These are phyloP conservation scores for Peribolospora baueri DNA, from an alignment of 768 basidiomycete genomes.

Conservation along the genomic window DNA sequence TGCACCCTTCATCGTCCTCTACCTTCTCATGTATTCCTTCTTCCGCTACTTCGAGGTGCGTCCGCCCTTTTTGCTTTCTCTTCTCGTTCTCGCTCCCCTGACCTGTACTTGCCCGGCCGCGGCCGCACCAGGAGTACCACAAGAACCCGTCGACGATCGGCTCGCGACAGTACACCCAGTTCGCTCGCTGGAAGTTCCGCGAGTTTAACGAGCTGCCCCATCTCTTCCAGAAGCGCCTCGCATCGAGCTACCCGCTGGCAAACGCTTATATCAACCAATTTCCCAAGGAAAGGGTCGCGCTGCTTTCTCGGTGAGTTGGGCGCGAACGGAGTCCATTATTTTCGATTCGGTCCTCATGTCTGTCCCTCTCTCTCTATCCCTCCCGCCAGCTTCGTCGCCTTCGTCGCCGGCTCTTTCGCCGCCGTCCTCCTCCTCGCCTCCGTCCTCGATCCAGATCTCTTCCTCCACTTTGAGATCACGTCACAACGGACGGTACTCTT, in stretches of 20 bases:
- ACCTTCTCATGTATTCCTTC: constrained; percentile 93
- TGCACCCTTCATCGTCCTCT: constrained; percentile 87
- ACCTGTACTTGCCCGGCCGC: not conserved
- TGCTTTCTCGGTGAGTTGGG: constrained; percentile 55
- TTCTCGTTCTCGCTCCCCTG: not conserved
- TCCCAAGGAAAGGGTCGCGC: constrained; percentile 74
- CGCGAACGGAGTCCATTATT: not conserved
- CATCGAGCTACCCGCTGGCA: constrained; percentile 67
- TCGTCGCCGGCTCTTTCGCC: constrained; percentile 85
- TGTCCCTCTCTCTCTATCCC: not conserved
- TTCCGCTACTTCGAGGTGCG: constrained; percentile 96
- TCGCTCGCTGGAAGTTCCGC: constrained; percentile 92
- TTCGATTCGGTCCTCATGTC: not conserved
- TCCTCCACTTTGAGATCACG: constrained; percentile 84
- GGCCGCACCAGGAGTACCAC: constrained; percentile 60
- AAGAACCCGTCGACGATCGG: constrained; percentile 92
- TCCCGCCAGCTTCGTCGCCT: constrained; percentile 58
- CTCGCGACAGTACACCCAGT: constrained; percentile 72
- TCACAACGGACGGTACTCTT: constrained; percentile 79
- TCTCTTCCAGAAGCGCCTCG: constrained; percentile 59
- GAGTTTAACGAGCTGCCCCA: constrained; percentile 98
- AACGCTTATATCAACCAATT: constrained; percentile 95
- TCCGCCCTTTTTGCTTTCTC: not conserved
- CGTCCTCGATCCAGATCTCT: constrained; percentile 74
- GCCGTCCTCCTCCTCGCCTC: constrained; percentile 83